Evolutionary conservation across 2,329 filamentous ascomycete genomes (phyloP), one percentile per base, ranked within the genome.

Genomic region (Fusarium marasasianum): DNA sequence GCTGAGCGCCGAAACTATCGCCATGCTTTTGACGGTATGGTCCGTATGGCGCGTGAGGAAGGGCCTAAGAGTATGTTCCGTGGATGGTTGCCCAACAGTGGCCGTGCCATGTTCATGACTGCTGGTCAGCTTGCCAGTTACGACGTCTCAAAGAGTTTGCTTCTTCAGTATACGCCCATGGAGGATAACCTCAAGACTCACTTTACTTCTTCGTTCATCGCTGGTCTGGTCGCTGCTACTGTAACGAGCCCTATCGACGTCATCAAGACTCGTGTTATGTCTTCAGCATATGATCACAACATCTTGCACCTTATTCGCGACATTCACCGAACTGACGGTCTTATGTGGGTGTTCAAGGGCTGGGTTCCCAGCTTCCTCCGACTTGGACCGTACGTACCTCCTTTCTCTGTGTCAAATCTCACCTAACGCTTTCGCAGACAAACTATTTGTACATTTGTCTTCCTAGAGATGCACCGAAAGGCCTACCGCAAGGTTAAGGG

Each of bases 201-300:
- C 81, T 94, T 97, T 79, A 88, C 90, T 1, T 92, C 94, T 5
- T 93, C 91, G 0, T 91, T 96, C 77, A 83, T 95, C 68, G 94
- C 94, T 2, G 94, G 94, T 15, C 91, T 97, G 69, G 92, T 95
- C 12, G 94, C 94, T 9, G 96, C 94, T 3, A 96, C 94, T 1
- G 89, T 96, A 18, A 96, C 93, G 75, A 94, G 91, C 65, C 94
- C 94, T 1, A 91, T 97, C 57, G 94, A 97, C 82, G 94, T 97
- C 37, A 91, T 97, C 84, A 97, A 97, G 87, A 97, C 94, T 15
- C 87, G 93, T 31, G 90, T 97, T 78, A 97, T 97, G 94, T 93
- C 91, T 71, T 89, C 91, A 31, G 83, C 83, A 55, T 81, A 84
- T 47, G 81, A 84, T 70, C 79, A 85, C 71, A 86, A 88, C 33